These are phyloP conservation scores for Kodamaea neixiangensis DNA, from an alignment of 805 yeast genomes.

Conservation along the genomic window DNA sequence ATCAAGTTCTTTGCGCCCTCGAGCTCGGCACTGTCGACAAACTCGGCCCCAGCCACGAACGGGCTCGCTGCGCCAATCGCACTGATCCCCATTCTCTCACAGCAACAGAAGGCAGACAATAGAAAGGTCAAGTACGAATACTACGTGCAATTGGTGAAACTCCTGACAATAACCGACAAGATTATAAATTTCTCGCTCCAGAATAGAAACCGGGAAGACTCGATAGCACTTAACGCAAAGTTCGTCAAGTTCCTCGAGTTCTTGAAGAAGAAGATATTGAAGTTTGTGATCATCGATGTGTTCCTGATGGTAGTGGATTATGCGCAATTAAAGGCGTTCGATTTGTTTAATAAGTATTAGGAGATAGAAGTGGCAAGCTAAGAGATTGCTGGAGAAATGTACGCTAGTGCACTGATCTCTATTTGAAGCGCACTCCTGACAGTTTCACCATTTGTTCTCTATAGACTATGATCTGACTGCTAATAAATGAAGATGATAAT, in stretches of 20 bases:
- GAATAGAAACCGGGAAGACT: constrained; percentile 12
- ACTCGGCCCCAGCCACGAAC: background rate
- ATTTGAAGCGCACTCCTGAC: no score
- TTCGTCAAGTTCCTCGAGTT: constrained; percentile 36
- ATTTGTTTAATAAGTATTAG: constrained; percentile 6
- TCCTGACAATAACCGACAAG: constrained; percentile 18
- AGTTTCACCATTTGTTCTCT: background rate
- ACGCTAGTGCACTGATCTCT: no score
- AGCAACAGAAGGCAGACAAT: constrained; percentile 30
- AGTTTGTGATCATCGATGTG: constrained; percentile 39
- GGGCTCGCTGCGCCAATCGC: constrained; percentile 11
- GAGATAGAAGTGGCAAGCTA: background rate
- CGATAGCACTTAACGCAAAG: constrained; percentile 14
- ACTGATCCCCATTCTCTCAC: constrained; percentile 16
- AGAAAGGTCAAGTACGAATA: constrained; percentile 36
- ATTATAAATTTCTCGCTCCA: constrained; percentile 13
- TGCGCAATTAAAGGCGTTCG: constrained; percentile 23
- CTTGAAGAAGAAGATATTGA: constrained; percentile 33
- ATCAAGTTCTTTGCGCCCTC: constrained; percentile 4
- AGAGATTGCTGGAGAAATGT: no score
- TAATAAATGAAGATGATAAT: background rate
- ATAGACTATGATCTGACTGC: constrained; percentile 3
- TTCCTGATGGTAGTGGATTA: constrained; percentile 37
- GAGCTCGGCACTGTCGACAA: background rate
- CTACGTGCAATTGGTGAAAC: constrained; percentile 28